A percentile compares a stretch with the other conserved stretches of the same genome.
These are phyloP conservation scores for Penicillium freii DNA, from an alignment of 2,329 filamentous ascomycete genomes.

Conservation along the genomic window DNA sequence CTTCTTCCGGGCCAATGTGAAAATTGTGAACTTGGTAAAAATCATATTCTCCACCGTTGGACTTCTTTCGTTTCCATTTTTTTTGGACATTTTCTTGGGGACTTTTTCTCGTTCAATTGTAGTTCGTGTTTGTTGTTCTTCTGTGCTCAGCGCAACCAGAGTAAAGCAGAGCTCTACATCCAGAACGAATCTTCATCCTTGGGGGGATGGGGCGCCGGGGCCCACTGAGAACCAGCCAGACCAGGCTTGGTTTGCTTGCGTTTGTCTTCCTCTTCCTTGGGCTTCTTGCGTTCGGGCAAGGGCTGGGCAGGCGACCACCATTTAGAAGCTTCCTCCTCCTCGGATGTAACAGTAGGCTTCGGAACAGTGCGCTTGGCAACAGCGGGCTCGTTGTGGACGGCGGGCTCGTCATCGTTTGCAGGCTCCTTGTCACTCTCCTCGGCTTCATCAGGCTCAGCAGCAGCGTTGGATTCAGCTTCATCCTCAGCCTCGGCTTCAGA, in stretches of 20 bases:
- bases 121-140: neutral
- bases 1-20: neutral
- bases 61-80: slow-evolving; percentile 5
- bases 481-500: neutral
- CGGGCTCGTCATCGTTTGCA: neutral
- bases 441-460: neutral
- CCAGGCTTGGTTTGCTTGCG: neutral
- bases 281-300: neutral
- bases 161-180: neutral
- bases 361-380: neutral
- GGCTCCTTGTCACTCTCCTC: neutral
- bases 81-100: neutral
- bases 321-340: neutral
- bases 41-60: neutral
- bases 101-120: neutral
- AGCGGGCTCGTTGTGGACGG: neutral
- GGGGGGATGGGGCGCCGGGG: neutral
- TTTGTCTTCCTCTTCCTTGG: neutral
- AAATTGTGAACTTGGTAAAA: neutral
- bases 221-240: neutral
- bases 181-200: neutral
- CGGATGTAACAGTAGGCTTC: neutral
- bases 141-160: neutral
- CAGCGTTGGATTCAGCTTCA: neutral
- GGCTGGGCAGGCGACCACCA: neutral